Conservation (phyloP, 805 yeast genomes). For the Isabelozyma pseudorhagii region DNA sequence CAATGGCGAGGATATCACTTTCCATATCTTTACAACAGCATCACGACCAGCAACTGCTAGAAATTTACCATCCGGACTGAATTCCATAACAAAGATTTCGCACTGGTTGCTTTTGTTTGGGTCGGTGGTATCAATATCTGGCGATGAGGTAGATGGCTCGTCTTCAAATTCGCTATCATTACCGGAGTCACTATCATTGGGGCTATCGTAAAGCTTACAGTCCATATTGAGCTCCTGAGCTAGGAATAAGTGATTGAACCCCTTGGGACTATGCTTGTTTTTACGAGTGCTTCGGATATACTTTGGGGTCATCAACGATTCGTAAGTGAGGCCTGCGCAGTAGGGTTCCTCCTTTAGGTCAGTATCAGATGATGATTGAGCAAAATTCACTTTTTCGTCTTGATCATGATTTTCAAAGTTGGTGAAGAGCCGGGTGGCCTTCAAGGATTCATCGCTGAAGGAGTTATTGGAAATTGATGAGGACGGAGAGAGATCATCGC, state of each 20-base stretch:
- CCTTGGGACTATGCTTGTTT: slow-evolving; percentile 43
- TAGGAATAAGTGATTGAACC: slow-evolving; percentile 52
- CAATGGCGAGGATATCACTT: slow-evolving; percentile 69
- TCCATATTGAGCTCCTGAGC: slow-evolving; percentile 56
- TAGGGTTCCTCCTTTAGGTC: slow-evolving; percentile 8
- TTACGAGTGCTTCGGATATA: slow-evolving; percentile 50
- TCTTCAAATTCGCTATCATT: not conserved
- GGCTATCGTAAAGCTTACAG: not conserved
- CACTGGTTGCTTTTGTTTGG: slow-evolving; percentile 12
- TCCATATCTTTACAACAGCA: slow-evolving; percentile 67
- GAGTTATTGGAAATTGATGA: not conserved
- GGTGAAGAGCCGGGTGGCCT: not conserved
- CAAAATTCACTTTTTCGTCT: slow-evolving; percentile 13
- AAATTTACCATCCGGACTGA: slow-evolving; percentile 76
- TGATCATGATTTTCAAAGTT: slow-evolving; percentile 7
- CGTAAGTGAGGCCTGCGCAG: slow-evolving; percentile 29
- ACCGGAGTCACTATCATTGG: not conserved
- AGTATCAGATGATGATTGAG: slow-evolving; percentile 6
- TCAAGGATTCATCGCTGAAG: not conserved
- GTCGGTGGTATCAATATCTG: not conserved
- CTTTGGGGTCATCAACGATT: slow-evolving; percentile 50
- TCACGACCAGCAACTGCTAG: slow-evolving; percentile 85
- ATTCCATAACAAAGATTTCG: slow-evolving; percentile 73
- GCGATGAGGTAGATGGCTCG: not conserved
- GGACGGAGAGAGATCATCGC: not conserved